phyloP scores from a whole-genome alignment of 257 asterid genomes.

The Verbena officinalis region DNA sequence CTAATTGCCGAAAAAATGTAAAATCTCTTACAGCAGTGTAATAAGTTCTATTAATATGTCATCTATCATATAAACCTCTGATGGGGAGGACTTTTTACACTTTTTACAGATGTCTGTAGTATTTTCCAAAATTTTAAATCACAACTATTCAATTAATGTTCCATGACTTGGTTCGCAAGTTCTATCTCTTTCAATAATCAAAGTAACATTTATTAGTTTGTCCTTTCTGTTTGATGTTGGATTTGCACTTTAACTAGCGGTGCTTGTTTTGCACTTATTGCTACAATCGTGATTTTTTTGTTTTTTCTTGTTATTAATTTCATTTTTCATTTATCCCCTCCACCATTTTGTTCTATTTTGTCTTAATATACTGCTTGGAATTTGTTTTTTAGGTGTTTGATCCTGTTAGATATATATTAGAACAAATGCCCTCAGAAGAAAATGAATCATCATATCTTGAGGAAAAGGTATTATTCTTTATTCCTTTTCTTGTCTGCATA shows the following conservation, averaged over 20 bases:
- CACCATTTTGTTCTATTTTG: slow-evolving; percentile 8
- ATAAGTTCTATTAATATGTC: background rate
- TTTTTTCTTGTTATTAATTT: slow-evolving; percentile 17
- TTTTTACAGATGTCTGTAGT: slow-evolving; percentile 17
- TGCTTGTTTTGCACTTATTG: slow-evolving; percentile 23
- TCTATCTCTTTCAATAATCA: slow-evolving; percentile 11
- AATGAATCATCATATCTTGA: slow-evolving; percentile 68
- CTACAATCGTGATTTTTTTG: slow-evolving; percentile 7
- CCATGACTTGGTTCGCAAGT: slow-evolving; percentile 9
- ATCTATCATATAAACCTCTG: background rate
- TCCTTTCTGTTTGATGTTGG: slow-evolving; percentile 21
- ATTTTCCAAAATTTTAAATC: slow-evolving; percentile 7
- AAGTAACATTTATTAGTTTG: background rate
- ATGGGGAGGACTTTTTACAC: slow-evolving; percentile 1
- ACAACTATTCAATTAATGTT: slow-evolving; percentile 6
- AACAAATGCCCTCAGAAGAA: slow-evolving; percentile 76
- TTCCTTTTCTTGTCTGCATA: slow-evolving; percentile 22
- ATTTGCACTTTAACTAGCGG: slow-evolving; percentile 22
- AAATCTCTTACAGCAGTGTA: background rate
- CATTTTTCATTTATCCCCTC: background rate
- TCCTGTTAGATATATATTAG: slow-evolving; percentile 76
- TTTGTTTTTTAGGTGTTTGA: slow-evolving; percentile 70
- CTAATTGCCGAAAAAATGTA: slow-evolving; percentile 17
- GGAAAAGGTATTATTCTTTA: slow-evolving; percentile 64
- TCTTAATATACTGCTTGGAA: slow-evolving; percentile 22